Base-by-base conservation (phyloP, 768 basidiomycete genomes). In the Gloeopeniophorella convolvens region DNA sequence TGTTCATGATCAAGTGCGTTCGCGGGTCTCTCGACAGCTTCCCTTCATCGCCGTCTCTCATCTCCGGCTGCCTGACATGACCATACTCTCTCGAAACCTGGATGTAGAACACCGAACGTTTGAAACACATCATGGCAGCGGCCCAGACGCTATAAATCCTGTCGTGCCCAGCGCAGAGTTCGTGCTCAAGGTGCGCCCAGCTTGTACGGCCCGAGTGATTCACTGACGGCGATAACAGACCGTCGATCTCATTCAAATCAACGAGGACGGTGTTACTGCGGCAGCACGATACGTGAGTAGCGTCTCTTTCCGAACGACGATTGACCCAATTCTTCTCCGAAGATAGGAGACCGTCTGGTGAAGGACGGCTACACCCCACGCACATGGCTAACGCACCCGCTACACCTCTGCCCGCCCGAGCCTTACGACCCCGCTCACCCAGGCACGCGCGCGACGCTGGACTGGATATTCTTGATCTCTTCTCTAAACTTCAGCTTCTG, bases 391-490 rank as follows among this genome's bases (percentile, higher is more conserved):
- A 82, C 79, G 1, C 83, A 88, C 52, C 75, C 75, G 4, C 70
- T 92, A 32, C 90, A 93, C 61, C 72, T 90, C 31, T 76, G 77
- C 59, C 85, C 90, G 7, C 70, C 77, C 0, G 82, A 85, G 55
- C 79, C 80, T 0, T 80, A 81, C 65, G 67, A 74, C 52, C 62
- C 76, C 8, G 59, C 67, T 11, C 51, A 85, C 80, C 32, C 76
- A 70, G 62, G 66, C 70, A 34, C 77, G 75, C 40, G 55, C 35
- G 44, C 50, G 24, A 52, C 57, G 6, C 69, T 93, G 24, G 71
- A 92, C 67, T 94, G 90, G 90, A 83, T 94, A 51, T 93, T 94
- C 66, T 77, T 89, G 53, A 82, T 94, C 34, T 91, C 85, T 2
- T 77, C 83, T 13, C 75, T 90, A 43, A 95, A 91, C 65, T 95